Base-by-base conservation (phyloP, 169 alveolate genomes). In the Plasmodium berghei region DNA sequence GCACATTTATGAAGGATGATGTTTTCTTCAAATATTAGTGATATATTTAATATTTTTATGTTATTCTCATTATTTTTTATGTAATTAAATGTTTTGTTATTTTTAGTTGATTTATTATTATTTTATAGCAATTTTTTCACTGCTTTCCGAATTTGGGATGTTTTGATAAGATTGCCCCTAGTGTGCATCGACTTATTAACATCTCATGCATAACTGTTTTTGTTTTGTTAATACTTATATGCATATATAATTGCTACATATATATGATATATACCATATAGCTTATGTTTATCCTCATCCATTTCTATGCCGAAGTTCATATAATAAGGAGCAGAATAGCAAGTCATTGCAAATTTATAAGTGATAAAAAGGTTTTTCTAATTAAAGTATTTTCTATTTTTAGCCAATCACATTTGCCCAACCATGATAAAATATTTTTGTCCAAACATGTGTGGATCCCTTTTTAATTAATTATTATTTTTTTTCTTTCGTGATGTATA, bases 341-440 rank as follows among this genome's bases (percentile, higher is more conserved):
- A 83, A 45, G 42, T 59, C 90, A 70, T 83, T 83, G 90, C 90
- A 83, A 83, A 83, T 83, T 83, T 83, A 83, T 62, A 83, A 83
- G 85, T 66, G 90, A 83, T 83, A 69, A 69, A 52, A 49, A 46
- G 34, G 10, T 42, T 83, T 69, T 58, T 48, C 42, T 10, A 69
- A n/a, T 24, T 20, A 70, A 67, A 70, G 48, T 83, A 22, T 62
- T 56, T 69, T 83, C 52, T 42, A 67, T 28, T 67, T 69, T 66
- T 69, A 56, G 73, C 26, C 90, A 83, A 70, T 70, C 83, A 56
- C 59, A 62, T 52, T 52, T 52, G 59, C 59, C 20, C n/a, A 14
- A 52, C 59, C 59, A 16, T 49, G 16, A 12, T 12, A 12, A 49
- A 40, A 40, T 73, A 22, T 45, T 48, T 12, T 18, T 20, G 4